Evolutionary conservation across 2,329 filamentous ascomycete species (phyloP).

Genomic region (Rhytidhysteron rufulum): DNA sequence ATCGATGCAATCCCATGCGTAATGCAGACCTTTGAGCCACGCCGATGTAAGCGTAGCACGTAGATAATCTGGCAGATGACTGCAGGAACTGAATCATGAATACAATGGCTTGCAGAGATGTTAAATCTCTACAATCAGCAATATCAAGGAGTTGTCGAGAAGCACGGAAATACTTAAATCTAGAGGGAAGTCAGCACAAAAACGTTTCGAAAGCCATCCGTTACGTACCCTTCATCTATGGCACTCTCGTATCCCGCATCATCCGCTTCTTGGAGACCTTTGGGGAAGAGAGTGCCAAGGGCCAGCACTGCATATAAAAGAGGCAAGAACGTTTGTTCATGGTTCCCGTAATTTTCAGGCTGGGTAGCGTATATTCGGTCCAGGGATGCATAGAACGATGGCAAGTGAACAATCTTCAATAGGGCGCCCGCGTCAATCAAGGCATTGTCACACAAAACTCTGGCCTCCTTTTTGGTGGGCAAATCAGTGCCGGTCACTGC

Average conservation of each 20-base stretch:
- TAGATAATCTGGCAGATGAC: slow-evolving; percentile 49
- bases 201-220: no score
- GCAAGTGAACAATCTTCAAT: slow-evolving; percentile 73
- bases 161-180: slow-evolving; percentile 48
- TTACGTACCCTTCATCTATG: slow-evolving; percentile 44
- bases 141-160: slow-evolving; percentile 50
- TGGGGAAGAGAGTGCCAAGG: slow-evolving; percentile 46
- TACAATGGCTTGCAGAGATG: slow-evolving; percentile 48
- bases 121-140: slow-evolving; percentile 49
- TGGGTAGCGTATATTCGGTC: slow-evolving; percentile 73
- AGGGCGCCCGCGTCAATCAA: slow-evolving; percentile 61
- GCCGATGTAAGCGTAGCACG: slow-evolving; percentile 52
- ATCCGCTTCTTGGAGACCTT: slow-evolving; percentile 30
- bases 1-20: slow-evolving; percentile 50
- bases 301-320: slow-evolving; percentile 47
- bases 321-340: slow-evolving; percentile 46
- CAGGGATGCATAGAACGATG: slow-evolving; percentile 73
- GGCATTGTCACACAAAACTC: slow-evolving; percentile 55
- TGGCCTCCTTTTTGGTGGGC: slow-evolving; percentile 59
- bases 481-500: slow-evolving; percentile 52
- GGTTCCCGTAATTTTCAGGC: slow-evolving; percentile 41
- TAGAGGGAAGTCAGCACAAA: slow-evolving; percentile 14
- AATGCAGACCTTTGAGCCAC: slow-evolving; percentile 49
- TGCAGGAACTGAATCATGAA: slow-evolving; percentile 54
- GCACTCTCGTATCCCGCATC: slow-evolving; percentile 42